Evolutionary conservation across 371 early-diverging fungal genomes (phyloP).

Genomic region (Phascolomyces articulosus): DNA sequence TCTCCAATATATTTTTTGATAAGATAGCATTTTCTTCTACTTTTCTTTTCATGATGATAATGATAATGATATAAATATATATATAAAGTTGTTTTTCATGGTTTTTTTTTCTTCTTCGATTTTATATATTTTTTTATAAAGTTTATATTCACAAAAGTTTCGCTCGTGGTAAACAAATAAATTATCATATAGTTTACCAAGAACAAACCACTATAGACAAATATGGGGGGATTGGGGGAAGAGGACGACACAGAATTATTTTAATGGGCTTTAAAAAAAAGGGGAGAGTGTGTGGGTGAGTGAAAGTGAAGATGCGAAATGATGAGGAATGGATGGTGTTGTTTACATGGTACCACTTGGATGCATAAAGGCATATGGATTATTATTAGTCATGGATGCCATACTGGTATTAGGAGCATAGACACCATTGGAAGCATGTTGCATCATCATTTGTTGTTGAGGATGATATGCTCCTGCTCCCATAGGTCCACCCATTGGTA

Average conservation of each 20-base stretch:
- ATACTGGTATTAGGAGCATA: constrained; percentile 15
- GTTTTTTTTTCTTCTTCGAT: too few species aligned
- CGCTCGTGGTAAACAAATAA: background rate
- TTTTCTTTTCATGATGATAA: too few species aligned
- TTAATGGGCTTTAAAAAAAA: too few species aligned
- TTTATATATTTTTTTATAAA: too few species aligned
- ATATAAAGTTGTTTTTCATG: too few species aligned
- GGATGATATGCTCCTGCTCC: constrained; percentile 14
- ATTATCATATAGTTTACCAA: background rate
- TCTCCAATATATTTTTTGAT: too few species aligned
- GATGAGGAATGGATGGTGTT: background rate
- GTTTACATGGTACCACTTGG: constrained; percentile 20
- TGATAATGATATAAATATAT: too few species aligned
- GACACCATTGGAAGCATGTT: constrained; percentile 8
- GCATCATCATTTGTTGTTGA: constrained; percentile 17
- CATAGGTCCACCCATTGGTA: constrained; percentile 3
- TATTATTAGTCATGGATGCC: constrained; percentile 7
- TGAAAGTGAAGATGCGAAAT: background rate
- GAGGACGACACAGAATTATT: too few species aligned
- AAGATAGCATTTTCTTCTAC: too few species aligned
- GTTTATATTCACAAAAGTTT: background rate
- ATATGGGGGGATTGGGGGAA: too few species aligned
- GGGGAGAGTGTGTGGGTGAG: too few species aligned
- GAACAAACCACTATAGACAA: too few species aligned
- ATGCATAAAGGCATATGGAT: constrained; percentile 22